Conservation (phyloP, 2,329 filamentous ascomycete species). For the Diplodia mutila region DNA sequence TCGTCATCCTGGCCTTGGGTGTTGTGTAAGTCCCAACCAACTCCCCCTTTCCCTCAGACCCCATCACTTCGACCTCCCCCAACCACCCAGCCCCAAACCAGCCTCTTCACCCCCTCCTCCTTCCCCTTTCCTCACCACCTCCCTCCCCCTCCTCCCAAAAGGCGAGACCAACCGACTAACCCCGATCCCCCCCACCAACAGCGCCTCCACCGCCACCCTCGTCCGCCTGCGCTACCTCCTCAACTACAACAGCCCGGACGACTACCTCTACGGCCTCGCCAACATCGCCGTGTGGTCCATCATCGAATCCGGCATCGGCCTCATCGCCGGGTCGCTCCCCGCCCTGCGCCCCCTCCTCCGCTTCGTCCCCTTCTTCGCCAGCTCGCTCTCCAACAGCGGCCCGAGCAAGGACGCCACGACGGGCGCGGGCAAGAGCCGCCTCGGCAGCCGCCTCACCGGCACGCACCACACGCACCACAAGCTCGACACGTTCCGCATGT, state of each 20-base stretch:
- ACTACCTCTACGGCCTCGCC: conserved; percentile 48
- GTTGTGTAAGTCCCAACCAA: conserved; percentile 41
- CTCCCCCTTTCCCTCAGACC: neutral
- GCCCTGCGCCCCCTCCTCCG: conserved; percentile 51
- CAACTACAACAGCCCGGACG: conserved; percentile 42
- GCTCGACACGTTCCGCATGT: neutral
- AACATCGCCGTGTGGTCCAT: conserved; percentile 53
- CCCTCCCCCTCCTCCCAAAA: neutral
- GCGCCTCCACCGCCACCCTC: conserved; percentile 45
- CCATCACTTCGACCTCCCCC: neutral
- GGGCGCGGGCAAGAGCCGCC: neutral
- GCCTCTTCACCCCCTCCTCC: neutral
- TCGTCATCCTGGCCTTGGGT: conserved; percentile 49
- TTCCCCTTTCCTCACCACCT: neutral
- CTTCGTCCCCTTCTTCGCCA: neutral
- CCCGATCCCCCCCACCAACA: conserved; percentile 23
- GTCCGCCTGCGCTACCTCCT: conserved; percentile 51
- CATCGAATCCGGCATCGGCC: conserved; percentile 55
- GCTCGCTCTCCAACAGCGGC: neutral
- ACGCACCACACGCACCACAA: neutral
- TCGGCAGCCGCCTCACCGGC: too few relatives aligned
- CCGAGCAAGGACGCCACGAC: neutral
- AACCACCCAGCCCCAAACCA: too few relatives aligned
- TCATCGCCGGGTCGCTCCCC: conserved; percentile 54
- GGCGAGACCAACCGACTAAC: too few relatives aligned